phyloP scores from a whole-genome alignment of 257 asterid species.

The Fraxinus americana region DNA sequence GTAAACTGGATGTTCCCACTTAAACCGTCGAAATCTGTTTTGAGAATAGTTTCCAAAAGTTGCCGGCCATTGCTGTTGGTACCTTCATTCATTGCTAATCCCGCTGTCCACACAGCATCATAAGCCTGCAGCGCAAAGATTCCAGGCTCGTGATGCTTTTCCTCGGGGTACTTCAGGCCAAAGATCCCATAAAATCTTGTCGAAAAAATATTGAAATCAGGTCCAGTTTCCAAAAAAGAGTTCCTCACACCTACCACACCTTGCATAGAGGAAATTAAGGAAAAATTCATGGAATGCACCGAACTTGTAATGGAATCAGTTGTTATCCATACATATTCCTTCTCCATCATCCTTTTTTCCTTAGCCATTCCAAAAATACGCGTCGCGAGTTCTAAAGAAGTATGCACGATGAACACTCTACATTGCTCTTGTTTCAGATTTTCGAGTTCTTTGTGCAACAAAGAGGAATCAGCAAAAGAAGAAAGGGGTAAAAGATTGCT shows the following conservation, averaged over 20 bases:
- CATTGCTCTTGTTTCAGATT: slow-evolving; percentile 34
- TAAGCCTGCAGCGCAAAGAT: slow-evolving; percentile 36
- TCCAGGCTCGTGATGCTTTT: slow-evolving; percentile 39
- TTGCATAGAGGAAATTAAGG: slow-evolving; percentile 31
- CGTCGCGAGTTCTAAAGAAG: slow-evolving; percentile 20
- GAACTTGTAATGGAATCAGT: slow-evolving; percentile 32
- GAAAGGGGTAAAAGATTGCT: slow-evolving; percentile 30
- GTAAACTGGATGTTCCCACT: slow-evolving; percentile 31
- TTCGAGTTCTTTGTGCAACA: slow-evolving; percentile 29
- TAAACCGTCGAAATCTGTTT: slow-evolving; percentile 20
- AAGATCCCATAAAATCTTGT: slow-evolving; percentile 20
- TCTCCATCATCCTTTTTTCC: slow-evolving; percentile 38
- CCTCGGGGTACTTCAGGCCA: slow-evolving; percentile 17
- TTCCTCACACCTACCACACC: slow-evolving; percentile 36
- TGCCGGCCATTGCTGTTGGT: neutral
- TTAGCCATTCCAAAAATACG: slow-evolving; percentile 34
- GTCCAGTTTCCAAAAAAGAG: slow-evolving; percentile 4
- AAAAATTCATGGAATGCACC: slow-evolving; percentile 32
- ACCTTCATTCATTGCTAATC: slow-evolving; percentile 27
- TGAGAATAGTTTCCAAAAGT: slow-evolving; percentile 12
- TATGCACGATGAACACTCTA: slow-evolving; percentile 43
- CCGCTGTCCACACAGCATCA: slow-evolving; percentile 32
- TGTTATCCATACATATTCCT: slow-evolving; percentile 42
- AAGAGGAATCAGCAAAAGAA: slow-evolving; percentile 5
- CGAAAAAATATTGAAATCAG: slow-evolving; percentile 17